Conservation (phyloP, 805 yeast genomes). For the Jamesozyma lodderae region DNA sequence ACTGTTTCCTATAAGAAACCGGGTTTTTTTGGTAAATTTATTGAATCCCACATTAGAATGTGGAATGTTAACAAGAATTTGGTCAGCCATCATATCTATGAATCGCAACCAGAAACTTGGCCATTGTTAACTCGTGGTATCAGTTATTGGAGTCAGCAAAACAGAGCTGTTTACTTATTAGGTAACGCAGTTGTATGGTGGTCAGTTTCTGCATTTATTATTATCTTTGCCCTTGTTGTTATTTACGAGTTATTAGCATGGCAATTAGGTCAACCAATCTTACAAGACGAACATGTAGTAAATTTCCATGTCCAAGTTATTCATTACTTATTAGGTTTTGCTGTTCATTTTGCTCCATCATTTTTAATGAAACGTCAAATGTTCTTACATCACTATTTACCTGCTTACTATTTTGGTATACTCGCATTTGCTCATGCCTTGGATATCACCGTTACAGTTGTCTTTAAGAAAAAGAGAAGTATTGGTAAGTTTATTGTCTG, state of each 20-base stretch:
- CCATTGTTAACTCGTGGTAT: slow-evolving; percentile 70
- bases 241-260: slow-evolving; percentile 44
- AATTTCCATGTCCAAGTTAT: slow-evolving; percentile 58
- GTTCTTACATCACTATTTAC: slow-evolving; percentile 89
- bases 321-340: slow-evolving; percentile 62
- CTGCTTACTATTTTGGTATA: slow-evolving; percentile 82
- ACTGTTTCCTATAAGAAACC: slow-evolving; percentile 45
- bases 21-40: slow-evolving; percentile 48
- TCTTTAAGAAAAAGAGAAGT: slow-evolving; percentile 35
- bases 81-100: slow-evolving; percentile 61
- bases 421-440: slow-evolving; percentile 64
- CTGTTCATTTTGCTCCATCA: slow-evolving; percentile 62
- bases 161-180: slow-evolving; percentile 55
- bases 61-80: slow-evolving; percentile 68
- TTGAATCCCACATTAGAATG: slow-evolving; percentile 64
- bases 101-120: slow-evolving; percentile 67
- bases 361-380: slow-evolving; percentile 87
- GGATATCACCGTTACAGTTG: slow-evolving; percentile 42
- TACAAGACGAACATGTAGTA: slow-evolving; percentile 43
- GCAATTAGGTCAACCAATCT: slow-evolving; percentile 51
- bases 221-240: slow-evolving; percentile 41
- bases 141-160: slow-evolving; percentile 57
- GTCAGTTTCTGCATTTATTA: slow-evolving; percentile 48
- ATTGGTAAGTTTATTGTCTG: slow-evolving; percentile 40
- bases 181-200: slow-evolving; percentile 83